Percentiles rank a stretch among this genome's conserved stretches.
phyloP scores from a whole-genome alignment of 2,329 filamentous ascomycete genomes.

The Capronia coronata region DNA sequence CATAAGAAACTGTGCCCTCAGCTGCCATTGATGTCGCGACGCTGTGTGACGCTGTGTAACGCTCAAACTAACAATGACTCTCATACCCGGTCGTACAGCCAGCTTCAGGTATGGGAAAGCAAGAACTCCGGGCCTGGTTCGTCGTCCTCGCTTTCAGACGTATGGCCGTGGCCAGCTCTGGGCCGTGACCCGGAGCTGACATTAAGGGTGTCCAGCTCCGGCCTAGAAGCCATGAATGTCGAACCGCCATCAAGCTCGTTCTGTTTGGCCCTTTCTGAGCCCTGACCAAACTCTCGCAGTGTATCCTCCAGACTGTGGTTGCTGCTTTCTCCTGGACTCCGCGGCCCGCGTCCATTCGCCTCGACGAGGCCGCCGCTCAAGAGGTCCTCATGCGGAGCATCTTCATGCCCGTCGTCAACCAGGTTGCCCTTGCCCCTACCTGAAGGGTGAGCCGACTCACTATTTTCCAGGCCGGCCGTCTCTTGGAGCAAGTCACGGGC shows the following conservation, averaged over 20 bases:
- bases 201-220: neutral
- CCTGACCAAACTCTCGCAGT: slow-evolving; percentile 20
- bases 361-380: slow-evolving; percentile 4
- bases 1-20: no score
- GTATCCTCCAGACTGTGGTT: slow-evolving; percentile 28
- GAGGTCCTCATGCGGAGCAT: slow-evolving; percentile 14
- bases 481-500: slow-evolving; percentile 34
- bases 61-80: neutral
- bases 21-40: no score
- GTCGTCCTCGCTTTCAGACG: slow-evolving; percentile 28
- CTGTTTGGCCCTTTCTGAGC: slow-evolving; percentile 7
- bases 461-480: neutral
- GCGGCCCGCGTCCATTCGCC: neutral
- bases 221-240: neutral
- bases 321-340: slow-evolving; percentile 17
- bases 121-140: slow-evolving; percentile 29
- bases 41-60: neutral
- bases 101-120: slow-evolving; percentile 24
- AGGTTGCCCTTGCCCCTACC: neutral
- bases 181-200: neutral
- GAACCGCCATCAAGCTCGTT: neutral
- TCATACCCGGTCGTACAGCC: neutral
- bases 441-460: neutral
- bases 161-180: neutral
- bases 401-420: slow-evolving; percentile 11